phyloP scores from a whole-genome alignment of 2,329 filamentous ascomycete genomes.

The Calycina herbarum region DNA sequence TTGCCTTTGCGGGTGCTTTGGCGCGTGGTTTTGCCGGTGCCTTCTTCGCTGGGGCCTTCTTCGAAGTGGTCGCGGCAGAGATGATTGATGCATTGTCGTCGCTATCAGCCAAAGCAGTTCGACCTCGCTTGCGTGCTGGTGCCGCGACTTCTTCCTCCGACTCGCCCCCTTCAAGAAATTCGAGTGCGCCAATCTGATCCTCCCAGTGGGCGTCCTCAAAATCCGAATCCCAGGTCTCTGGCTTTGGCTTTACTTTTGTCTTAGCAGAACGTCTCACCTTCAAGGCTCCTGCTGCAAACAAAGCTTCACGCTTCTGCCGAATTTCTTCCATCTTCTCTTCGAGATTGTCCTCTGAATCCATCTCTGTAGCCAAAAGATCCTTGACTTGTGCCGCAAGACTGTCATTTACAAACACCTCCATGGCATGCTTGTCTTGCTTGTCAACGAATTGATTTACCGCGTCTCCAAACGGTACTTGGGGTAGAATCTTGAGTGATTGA shows the following conservation, averaged over 20 bases:
- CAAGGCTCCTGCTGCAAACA: constrained; percentile 64
- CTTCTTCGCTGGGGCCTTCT: constrained; percentile 39
- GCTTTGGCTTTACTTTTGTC: constrained; percentile 69
- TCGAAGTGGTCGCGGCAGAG: constrained; percentile 40
- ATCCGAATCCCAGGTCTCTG: constrained; percentile 85
- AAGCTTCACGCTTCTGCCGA: constrained; percentile 66
- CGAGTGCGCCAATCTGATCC: constrained; percentile 68
- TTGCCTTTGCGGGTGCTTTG: constrained; percentile 22
- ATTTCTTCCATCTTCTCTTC: constrained; percentile 73
- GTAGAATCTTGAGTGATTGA: constrained; percentile 88
- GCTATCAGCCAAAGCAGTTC: constrained; percentile 45
- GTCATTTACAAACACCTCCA: constrained; percentile 77
- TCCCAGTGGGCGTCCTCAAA: constrained; percentile 78
- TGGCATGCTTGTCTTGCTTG: constrained; percentile 91
- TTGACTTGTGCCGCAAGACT: constrained; percentile 70
- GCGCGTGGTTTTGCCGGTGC: constrained; percentile 42
- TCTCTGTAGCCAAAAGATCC: constrained; percentile 65
- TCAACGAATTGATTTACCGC: constrained; percentile 91
- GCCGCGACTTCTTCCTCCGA: constrained; percentile 46
- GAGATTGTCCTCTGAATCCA: constrained; percentile 70
- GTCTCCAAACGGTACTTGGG: constrained; percentile 89
- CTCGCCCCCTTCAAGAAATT: constrained; percentile 43
- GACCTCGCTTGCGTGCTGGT: constrained; percentile 33
- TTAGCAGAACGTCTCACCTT: constrained; percentile 49
- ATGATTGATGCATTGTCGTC: constrained; percentile 50